A percentile compares a stretch with the other conserved stretches of the same genome.
phyloP scores from a whole-genome alignment of 805 yeast species.

The fission yeast (Schizosaccharomyces pombe) region DNA sequence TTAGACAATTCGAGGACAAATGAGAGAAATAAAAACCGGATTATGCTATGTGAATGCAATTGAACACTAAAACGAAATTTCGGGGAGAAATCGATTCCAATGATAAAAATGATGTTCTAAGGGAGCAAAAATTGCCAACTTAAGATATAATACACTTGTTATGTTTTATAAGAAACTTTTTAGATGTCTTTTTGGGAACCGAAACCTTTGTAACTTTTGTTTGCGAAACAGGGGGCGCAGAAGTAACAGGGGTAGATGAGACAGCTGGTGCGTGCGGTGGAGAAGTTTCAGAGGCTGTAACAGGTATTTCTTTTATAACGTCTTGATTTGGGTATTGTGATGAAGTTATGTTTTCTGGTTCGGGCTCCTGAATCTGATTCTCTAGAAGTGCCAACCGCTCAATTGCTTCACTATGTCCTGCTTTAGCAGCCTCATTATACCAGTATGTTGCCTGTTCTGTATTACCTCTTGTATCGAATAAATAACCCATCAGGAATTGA shows the following conservation, averaged over 20 bases:
- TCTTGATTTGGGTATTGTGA: too few relatives aligned
- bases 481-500: constrained; percentile 46
- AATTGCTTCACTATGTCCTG: constrained; percentile 19
- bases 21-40: too few relatives aligned
- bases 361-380: constrained; percentile 8
- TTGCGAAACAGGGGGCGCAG: background rate
- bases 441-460: constrained; percentile 14
- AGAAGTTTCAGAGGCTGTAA: background rate
- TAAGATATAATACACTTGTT: background rate
- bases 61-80: too few relatives aligned
- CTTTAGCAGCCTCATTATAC: constrained; percentile 29
- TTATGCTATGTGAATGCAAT: too few relatives aligned
- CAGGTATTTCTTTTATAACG: too few relatives aligned
- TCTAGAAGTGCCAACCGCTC: background rate
- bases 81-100: too few relatives aligned
- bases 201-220: background rate
- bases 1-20: too few relatives aligned
- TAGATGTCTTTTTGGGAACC: background rate
- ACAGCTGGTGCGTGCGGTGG: too few relatives aligned
- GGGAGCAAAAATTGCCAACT: too few relatives aligned
- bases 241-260: too few relatives aligned
- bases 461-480: constrained; percentile 43
- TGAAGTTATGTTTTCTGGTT: background rate
- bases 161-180: background rate
- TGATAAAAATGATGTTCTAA: too few relatives aligned